Evolutionary conservation across 495 filamentous ascomycete genomes (phyloP), one percentile per base, ranked within the genome.

Genomic region (Aeminium ludgeri): DNA sequence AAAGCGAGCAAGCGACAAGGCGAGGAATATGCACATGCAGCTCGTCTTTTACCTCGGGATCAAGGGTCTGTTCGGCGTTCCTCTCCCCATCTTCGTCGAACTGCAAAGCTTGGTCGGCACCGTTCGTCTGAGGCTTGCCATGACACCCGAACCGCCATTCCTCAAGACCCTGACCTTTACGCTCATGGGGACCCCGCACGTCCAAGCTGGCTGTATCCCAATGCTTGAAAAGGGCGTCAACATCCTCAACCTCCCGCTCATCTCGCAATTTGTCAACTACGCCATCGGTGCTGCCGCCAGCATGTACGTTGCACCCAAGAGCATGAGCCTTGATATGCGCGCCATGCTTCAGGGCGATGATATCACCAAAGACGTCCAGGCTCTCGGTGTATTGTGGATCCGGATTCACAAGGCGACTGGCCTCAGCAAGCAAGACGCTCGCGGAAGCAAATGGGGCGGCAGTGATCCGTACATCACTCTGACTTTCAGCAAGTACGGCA

Each of bases 271-370:
- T 55, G 86, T 93, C 60, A 92, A 95, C 60, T 92, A 85, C 57
- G 83, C 86, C n/a, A 92, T 96, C 48, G 75, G 69, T 27, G 74
- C 87, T 0, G 83, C 86, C 3, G 74, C 78, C 25, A 78, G 76
- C 55, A 82, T 92, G 68, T 95, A 93, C 45, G 86, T 93, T 31
- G 87, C 87, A 12, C 87, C 87, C n/a, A 96, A 93, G 59, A 86
- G 81, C 0, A 80, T 94, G 79, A 82, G 81, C 2, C 70, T 96
- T 43, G 86, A 96, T 52, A 69, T 96, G 41, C 74, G 80, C 45
- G 86, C 86, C 61, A 78, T 95, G 63, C 68, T 95, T 1, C 74
- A 81, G 52, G 87, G 86, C 29, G 87, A 96, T 46, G 74, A 81
- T 54, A 81, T 96, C 49, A 70, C 81, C 50, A 94, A 95, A 56